Evolutionary conservation across 257 asterid genomes (phyloP).

Genomic region (Gentiana macrophylla): DNA sequence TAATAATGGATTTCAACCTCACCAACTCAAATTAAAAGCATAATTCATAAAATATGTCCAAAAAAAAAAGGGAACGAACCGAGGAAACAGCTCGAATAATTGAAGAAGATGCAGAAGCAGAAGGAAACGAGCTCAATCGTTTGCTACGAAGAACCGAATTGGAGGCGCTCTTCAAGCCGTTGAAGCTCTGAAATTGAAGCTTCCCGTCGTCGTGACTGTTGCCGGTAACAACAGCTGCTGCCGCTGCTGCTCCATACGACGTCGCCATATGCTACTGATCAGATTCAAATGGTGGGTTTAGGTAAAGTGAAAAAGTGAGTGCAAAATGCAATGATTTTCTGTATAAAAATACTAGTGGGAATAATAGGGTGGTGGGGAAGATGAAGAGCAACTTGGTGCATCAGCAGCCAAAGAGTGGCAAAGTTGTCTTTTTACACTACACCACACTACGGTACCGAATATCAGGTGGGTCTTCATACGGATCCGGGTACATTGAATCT

Average conservation of each 20-base stretch:
- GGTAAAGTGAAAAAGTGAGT: no score
- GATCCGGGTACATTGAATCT: no score
- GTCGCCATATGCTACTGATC: slow-evolving; percentile 19
- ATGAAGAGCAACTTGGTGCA: background rate
- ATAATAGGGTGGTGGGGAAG: slow-evolving; percentile 9
- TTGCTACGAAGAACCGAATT: slow-evolving; percentile 27
- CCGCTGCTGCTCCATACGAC: slow-evolving; percentile 24
- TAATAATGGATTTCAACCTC: background rate
- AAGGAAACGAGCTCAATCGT: slow-evolving; percentile 15
- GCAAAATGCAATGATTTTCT: no score
- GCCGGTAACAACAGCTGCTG: background rate
- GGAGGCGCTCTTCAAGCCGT: slow-evolving; percentile 22
- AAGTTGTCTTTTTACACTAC: no score
- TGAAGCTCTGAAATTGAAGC: slow-evolving; percentile 18
- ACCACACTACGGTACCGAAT: no score
- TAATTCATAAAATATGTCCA: background rate
- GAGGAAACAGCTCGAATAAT: slow-evolving; percentile 64
- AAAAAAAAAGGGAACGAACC: slow-evolving; percentile 21
- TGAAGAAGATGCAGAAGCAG: slow-evolving; percentile 24
- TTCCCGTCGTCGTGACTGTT: slow-evolving; percentile 13
- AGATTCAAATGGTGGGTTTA: background rate
- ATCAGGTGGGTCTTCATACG: no score
- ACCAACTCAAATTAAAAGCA: background rate
- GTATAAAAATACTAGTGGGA: background rate
- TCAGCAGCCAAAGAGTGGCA: no score